Conservation (phyloP, 768 basidiomycete genomes). For the Termitomyces heimii region DNA sequence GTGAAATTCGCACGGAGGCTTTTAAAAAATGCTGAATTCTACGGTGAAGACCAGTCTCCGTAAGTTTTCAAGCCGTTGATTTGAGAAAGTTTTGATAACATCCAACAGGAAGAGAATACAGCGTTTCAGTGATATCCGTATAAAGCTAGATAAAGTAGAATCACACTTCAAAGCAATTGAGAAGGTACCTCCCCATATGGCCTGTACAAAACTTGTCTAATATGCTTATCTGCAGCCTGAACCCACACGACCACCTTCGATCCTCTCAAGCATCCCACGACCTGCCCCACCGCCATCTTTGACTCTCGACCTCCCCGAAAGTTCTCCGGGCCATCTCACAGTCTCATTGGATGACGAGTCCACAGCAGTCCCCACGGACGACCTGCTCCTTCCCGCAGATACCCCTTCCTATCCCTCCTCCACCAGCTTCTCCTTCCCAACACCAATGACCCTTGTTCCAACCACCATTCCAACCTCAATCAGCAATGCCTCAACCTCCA, state of each 20-base stretch:
- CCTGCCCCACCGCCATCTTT: slow-evolving; percentile 24
- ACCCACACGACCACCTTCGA: slow-evolving; percentile 33
- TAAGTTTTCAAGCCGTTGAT: slow-evolving; percentile 20
- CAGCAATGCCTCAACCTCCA: slow-evolving; percentile 10
- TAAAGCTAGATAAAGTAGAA: slow-evolving; percentile 53
- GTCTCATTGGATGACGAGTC: neutral
- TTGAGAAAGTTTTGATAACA: neutral
- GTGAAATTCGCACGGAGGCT: slow-evolving; percentile 53
- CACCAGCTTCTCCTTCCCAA: neutral
- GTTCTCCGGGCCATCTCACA: neutral
- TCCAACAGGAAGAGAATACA: slow-evolving; percentile 32
- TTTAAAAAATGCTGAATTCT: slow-evolving; percentile 51
- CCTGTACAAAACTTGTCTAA: neutral
- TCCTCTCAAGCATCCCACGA: slow-evolving; percentile 50
- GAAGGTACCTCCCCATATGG: slow-evolving; percentile 31
- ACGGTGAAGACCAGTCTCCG: slow-evolving; percentile 38
- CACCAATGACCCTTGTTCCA: slow-evolving; percentile 15
- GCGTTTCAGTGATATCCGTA: slow-evolving; percentile 39
- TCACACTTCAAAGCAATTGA: slow-evolving; percentile 43
- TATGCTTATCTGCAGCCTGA: slow-evolving; percentile 26
- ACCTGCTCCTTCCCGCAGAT: slow-evolving; percentile 37
- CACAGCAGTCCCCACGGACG: slow-evolving; percentile 18
- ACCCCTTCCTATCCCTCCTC: slow-evolving; percentile 14
- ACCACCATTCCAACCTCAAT: slow-evolving; percentile 23
- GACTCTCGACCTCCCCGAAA: slow-evolving; percentile 14